Evolutionary conservation across 805 yeast genomes (phyloP).

Genomic region (Yarrowia hollandica): DNA sequence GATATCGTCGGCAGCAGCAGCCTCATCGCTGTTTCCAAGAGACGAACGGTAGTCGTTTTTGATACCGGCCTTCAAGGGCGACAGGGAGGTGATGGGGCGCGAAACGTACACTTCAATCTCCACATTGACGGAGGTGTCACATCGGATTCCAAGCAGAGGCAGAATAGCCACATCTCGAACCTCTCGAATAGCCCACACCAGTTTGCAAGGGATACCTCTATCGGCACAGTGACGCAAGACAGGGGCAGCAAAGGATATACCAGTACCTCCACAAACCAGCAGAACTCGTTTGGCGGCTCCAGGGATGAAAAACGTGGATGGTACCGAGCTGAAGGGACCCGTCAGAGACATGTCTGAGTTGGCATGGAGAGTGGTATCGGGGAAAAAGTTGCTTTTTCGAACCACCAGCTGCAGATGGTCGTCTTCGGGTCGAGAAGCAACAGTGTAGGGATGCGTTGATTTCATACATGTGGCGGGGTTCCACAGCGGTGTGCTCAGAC

Average conservation of each 20-base stretch:
- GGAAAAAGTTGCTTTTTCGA: slow-evolving; percentile 44
- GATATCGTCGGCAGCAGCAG: slow-evolving; percentile 22
- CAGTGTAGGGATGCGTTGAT: slow-evolving; percentile 48
- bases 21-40: slow-evolving; percentile 18
- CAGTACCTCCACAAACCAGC: slow-evolving; percentile 60
- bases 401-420: slow-evolving; percentile 43
- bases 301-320: slow-evolving; percentile 46
- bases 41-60: slow-evolving; percentile 16
- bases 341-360: slow-evolving; percentile 41
- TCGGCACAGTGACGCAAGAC: slow-evolving; percentile 70
- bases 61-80: background rate
- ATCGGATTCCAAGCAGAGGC: slow-evolving; percentile 61
- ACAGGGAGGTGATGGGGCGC: slow-evolving; percentile 5
- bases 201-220: slow-evolving; percentile 64
- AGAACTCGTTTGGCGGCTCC: slow-evolving; percentile 47
- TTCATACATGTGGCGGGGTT: slow-evolving; percentile 46
- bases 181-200: slow-evolving; percentile 88
- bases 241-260: slow-evolving; percentile 78
- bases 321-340: slow-evolving; percentile 45
- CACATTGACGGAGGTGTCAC: slow-evolving; percentile 28
- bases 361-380: slow-evolving; percentile 38
- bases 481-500: slow-evolving; percentile 38
- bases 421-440: slow-evolving; percentile 55
- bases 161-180: slow-evolving; percentile 72
- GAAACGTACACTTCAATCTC: slow-evolving; percentile 27